phyloP scores from a whole-genome alignment of 2,329 filamentous ascomycete genomes.

The Ophiocordyceps camponoti-floridani region DNA sequence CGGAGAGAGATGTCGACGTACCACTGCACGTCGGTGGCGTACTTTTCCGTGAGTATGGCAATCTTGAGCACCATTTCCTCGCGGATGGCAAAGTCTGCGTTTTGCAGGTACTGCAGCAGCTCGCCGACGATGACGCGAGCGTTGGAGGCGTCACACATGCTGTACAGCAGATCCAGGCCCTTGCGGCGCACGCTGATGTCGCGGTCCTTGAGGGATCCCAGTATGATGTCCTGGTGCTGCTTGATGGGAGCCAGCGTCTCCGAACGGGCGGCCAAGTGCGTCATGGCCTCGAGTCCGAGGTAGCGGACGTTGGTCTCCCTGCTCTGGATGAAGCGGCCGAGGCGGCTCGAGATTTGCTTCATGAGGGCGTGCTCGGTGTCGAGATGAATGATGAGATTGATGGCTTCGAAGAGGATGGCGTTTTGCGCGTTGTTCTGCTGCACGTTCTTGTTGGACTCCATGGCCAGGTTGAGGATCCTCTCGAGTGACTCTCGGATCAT shows the following conservation, averaged over 20 bases:
- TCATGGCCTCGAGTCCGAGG: slow-evolving; percentile 92
- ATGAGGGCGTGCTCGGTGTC: slow-evolving; percentile 89
- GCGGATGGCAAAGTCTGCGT: slow-evolving; percentile 90
- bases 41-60: slow-evolving; percentile 94
- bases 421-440: slow-evolving; percentile 99
- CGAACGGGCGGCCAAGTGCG: slow-evolving; percentile 80
- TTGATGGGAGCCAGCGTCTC: slow-evolving; percentile 96
- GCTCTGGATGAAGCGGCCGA: slow-evolving; percentile 93
- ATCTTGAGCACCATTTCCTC: slow-evolving; percentile 99
- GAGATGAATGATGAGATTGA: slow-evolving; percentile 94
- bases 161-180: slow-evolving; percentile 89
- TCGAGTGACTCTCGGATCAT: slow-evolving; percentile 85
- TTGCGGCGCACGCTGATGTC: slow-evolving; percentile 96
- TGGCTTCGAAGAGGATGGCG: slow-evolving; percentile 92
- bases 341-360: slow-evolving; percentile 80
- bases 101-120: slow-evolving; percentile 84
- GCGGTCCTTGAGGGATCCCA: slow-evolving; percentile 81
- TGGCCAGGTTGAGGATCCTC: slow-evolving; percentile 75
- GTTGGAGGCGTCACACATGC: slow-evolving; percentile 97
- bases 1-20: slow-evolving; percentile 95
- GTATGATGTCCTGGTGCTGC: slow-evolving; percentile 90
- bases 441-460: slow-evolving; percentile 93
- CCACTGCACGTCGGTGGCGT: slow-evolving; percentile 96
- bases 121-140: slow-evolving; percentile 86
- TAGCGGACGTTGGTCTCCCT: slow-evolving; percentile 96